Conservation (phyloP, 169 alveolate genomes). For the Plasmodium berghei region DNA sequence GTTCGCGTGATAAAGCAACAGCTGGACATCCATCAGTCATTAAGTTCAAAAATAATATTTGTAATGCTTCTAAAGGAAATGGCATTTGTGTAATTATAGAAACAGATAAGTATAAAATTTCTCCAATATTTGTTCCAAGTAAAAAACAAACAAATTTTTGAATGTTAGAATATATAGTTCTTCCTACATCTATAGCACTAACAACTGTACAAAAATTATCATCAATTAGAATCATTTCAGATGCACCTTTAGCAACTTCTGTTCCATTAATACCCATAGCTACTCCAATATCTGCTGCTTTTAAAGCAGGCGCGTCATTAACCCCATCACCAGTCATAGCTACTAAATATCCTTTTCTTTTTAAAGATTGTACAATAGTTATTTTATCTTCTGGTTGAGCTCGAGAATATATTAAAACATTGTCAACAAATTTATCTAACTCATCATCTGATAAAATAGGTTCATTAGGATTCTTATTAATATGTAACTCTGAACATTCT, state of each 20-base stretch:
- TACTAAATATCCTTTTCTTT: constrained; percentile 92
- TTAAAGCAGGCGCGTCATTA: constrained; percentile 99
- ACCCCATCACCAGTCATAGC: constrained; percentile 99
- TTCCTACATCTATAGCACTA: constrained; percentile 99
- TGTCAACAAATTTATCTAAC: constrained; percentile 85
- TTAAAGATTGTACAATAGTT: constrained; percentile 91
- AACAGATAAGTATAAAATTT: constrained; percentile 88
- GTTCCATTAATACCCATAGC: constrained; percentile 99
- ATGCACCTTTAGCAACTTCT: constrained; percentile 99
- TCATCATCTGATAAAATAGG: constrained; percentile 85
- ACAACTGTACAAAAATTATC: constrained; percentile 99
- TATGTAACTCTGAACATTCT: constrained; percentile 82
- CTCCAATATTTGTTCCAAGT: constrained; percentile 94
- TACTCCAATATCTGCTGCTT: constrained; percentile 98
- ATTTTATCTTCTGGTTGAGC: constrained; percentile 93
- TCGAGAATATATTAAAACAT: constrained; percentile 89
- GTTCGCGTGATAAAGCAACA: constrained; percentile 94
- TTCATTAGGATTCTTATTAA: constrained; percentile 82
- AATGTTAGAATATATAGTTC: constrained; percentile 95
- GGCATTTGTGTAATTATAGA: constrained; percentile 90
- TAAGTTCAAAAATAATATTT: constrained; percentile 91
- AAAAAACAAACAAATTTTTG: constrained; percentile 95
- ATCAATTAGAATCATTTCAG: constrained; percentile 99
- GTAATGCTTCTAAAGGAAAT: constrained; percentile 93
- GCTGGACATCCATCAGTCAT: constrained; percentile 96